These are phyloP conservation scores for Austroboletus festivus DNA, from an alignment of 768 basidiomycete genomes.

Conservation along the genomic window DNA sequence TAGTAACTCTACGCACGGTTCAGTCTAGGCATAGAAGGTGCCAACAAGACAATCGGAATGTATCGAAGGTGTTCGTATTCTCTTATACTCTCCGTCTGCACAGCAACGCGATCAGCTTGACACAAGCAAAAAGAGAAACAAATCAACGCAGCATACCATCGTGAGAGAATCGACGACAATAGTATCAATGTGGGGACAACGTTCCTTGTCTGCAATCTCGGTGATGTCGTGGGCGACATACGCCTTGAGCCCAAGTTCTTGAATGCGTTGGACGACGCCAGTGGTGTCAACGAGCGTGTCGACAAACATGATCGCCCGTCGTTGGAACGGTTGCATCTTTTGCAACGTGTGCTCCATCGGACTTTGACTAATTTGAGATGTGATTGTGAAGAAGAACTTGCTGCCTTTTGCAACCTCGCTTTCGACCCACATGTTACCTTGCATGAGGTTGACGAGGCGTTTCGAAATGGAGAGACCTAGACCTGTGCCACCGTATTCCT, in stretches of 20 bases:
- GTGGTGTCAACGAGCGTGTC: constrained; percentile 79
- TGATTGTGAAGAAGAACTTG: constrained; percentile 96
- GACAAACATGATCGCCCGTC: constrained; percentile 87
- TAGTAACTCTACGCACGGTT: constrained; percentile 52
- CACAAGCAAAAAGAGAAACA: constrained; percentile 3
- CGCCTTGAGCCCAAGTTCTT: constrained; percentile 75
- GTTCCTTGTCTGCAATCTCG: constrained; percentile 80
- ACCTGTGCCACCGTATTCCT: constrained; percentile 98
- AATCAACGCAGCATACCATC: constrained; percentile 55
- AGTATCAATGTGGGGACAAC: constrained; percentile 87
- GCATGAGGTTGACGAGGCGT: constrained; percentile 94
- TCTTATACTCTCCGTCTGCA: constrained; percentile 81
- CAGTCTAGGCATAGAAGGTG: constrained; percentile 71
- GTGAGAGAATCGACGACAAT: constrained; percentile 89
- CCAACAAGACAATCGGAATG: constrained; percentile 90
- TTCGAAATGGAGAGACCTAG: constrained; percentile 97
- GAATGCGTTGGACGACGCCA: constrained; percentile 71
- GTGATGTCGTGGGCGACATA: constrained; percentile 73
- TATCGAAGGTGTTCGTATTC: constrained; percentile 94
- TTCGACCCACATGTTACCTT: constrained; percentile 99
- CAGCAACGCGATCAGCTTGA: constrained; percentile 20
- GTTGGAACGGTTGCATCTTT: constrained; percentile 85
- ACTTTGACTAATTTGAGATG: constrained; percentile 74
- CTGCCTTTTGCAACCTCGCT: constrained; percentile 89
- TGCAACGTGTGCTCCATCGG: constrained; percentile 67